Percentiles rank a stretch among this genome's conserved stretches.
phyloP scores from a whole-genome alignment of 164 flowering plant species.

The Tetracentron sinense region DNA sequence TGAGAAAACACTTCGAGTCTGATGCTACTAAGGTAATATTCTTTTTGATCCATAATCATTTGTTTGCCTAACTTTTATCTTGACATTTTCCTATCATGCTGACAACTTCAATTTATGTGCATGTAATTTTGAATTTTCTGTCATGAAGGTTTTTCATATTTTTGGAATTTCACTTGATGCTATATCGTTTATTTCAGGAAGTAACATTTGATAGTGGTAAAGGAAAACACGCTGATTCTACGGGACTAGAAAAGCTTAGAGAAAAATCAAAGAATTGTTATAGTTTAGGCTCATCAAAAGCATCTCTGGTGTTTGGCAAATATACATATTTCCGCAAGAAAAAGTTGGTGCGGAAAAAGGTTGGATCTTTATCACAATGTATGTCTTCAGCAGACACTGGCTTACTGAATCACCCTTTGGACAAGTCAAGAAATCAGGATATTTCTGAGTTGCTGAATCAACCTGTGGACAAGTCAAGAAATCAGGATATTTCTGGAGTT shows the following conservation, averaged over 20 bases:
- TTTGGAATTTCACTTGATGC: conserved; percentile 2
- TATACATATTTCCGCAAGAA: conserved; percentile 60
- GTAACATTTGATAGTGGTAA: conserved; percentile 14
- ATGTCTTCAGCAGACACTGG: conserved; percentile 15
- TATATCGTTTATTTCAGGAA: conserved; percentile 30
- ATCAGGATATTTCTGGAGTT: conserved; percentile 12
- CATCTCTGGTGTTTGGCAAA: conserved; percentile 31
- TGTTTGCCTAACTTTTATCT: neutral
- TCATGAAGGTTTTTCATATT: neutral
- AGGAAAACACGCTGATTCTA: conserved; percentile 17
- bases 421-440: conserved; percentile 28
- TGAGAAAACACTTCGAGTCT: conserved; percentile 21
- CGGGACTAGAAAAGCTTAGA: conserved; percentile 15
- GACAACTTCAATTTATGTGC: neutral
- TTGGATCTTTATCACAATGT: conserved; percentile 29
- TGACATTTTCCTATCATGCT: neutral
- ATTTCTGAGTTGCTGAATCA: conserved; percentile 9
- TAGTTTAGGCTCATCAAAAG: conserved; percentile 20
- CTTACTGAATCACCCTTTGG: conserved; percentile 13
- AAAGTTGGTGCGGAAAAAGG: conserved; percentile 33
- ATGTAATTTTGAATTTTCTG: neutral
- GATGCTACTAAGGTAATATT: conserved; percentile 26
- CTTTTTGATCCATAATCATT: neutral
- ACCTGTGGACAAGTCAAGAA: conserved; percentile 25
- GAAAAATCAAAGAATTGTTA: conserved; percentile 22